Conservation (phyloP, 2,329 filamentous ascomycete genomes). For the Aspergillus ustus region DNA sequence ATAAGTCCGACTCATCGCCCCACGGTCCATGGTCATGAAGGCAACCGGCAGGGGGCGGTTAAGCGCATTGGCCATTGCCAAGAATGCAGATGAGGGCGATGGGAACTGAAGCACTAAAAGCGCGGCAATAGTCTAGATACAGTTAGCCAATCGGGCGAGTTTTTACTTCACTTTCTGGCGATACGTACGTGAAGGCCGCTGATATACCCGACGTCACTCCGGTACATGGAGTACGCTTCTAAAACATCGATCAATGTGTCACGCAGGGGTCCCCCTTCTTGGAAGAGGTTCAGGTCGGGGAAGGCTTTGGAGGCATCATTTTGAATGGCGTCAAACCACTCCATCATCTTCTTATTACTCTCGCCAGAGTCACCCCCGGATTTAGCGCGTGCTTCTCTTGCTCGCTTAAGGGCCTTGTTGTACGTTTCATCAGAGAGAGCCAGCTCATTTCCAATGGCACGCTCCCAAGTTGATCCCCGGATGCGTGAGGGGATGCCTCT, state of each 20-base stretch:
- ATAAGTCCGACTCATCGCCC: conserved; percentile 61
- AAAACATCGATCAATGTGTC: conserved; percentile 62
- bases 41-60: conserved; percentile 65
- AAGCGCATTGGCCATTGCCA: conserved; percentile 63
- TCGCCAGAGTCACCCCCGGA: conserved; percentile 49
- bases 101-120: conserved; percentile 62
- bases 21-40: conserved; percentile 62
- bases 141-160: conserved; percentile 6
- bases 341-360: conserved; percentile 49
- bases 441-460: conserved; percentile 66
- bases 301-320: conserved; percentile 60
- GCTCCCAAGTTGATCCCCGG: conserved; percentile 63
- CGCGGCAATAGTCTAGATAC: conserved; percentile 56
- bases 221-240: conserved; percentile 67
- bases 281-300: conserved; percentile 63
- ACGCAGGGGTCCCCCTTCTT: conserved; percentile 58
- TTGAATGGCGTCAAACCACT: conserved; percentile 60
- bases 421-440: conserved; percentile 60
- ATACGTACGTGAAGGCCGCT: conserved; percentile 60
- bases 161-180: neutral
- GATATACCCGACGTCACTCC: conserved; percentile 65
- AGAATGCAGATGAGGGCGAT: conserved; percentile 58
- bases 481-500: conserved; percentile 62
- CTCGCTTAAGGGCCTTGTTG: conserved; percentile 61
- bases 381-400: conserved; percentile 53